Conservation (phyloP, 352 stramenopile genomes). For the Halophytophthora polymorphica region DNA sequence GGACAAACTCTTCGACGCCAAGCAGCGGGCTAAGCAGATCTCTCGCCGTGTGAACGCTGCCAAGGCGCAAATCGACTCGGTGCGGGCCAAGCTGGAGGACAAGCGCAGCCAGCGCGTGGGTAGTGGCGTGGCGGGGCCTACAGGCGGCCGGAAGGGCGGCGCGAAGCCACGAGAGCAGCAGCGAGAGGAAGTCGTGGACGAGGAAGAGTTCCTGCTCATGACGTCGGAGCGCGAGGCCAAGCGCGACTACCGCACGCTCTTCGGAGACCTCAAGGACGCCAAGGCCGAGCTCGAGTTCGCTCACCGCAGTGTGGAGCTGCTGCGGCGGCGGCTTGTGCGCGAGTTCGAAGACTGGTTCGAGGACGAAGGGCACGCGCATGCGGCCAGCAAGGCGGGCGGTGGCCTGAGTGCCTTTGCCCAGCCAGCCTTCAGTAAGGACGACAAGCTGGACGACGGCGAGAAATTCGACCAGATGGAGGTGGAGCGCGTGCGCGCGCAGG, state of each 20-base stretch:
- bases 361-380: constrained; percentile 37
- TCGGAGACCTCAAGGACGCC: constrained; percentile 82
- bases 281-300: constrained; percentile 67
- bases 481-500: constrained; percentile 78
- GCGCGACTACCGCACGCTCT: constrained; percentile 78
- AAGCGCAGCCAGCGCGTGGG: constrained; percentile 43
- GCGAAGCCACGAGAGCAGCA: constrained; percentile 18
- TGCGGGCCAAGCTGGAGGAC: constrained; percentile 55
- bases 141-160: constrained; percentile 1
- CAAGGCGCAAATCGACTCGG: constrained; percentile 76
- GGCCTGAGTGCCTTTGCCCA: constrained; percentile 12
- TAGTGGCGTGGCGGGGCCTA: neutral
- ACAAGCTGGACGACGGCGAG: constrained; percentile 90
- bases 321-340: constrained; percentile 70
- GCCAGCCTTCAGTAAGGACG: constrained; percentile 41
- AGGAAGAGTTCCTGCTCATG: constrained; percentile 91
- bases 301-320: constrained; percentile 62
- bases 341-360: constrained; percentile 87
- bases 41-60: constrained; percentile 69
- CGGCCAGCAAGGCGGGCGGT: constrained; percentile 34
- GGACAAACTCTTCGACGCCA: constrained; percentile 64
- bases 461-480: constrained; percentile 91
- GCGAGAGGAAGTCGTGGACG: constrained; percentile 84
- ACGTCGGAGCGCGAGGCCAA: constrained; percentile 82
- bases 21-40: constrained; percentile 72